These are phyloP conservation scores for Acanthamoeba lenticulata DNA, from an alignment of 208 protist species.

Conservation along the genomic window DNA sequence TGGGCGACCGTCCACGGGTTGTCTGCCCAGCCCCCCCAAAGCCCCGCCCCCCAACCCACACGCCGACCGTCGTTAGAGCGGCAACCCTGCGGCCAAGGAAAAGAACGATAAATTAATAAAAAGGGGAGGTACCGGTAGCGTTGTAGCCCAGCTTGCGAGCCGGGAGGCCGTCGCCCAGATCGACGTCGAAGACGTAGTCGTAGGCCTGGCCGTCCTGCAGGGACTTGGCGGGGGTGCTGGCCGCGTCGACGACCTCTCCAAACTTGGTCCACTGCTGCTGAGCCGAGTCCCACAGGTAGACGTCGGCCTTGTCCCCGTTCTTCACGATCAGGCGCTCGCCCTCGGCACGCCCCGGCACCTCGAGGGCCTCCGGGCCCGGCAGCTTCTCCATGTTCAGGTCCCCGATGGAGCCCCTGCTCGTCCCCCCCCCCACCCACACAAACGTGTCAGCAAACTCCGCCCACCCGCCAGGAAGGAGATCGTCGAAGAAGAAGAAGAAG, in stretches of 20 bases:
- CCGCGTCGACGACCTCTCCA: conserved; percentile 92
- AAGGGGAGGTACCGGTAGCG: conserved; percentile 68
- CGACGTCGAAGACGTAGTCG: conserved; percentile 96
- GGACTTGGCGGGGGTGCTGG: conserved; percentile 79
- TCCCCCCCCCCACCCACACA: neutral
- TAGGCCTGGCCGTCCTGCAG: conserved; percentile 91
- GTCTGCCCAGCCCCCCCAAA: too few relatives aligned
- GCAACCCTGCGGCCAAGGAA: too few relatives aligned
- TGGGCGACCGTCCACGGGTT: conserved; percentile 91
- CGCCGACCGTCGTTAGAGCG: too few relatives aligned
- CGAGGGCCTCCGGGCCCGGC: conserved; percentile 34
- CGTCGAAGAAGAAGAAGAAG: neutral
- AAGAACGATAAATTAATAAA: conserved; percentile 5
- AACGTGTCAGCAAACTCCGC: neutral
- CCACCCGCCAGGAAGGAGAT: too few relatives aligned
- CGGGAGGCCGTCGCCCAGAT: conserved; percentile 83
- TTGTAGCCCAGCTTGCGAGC: conserved; percentile 92
- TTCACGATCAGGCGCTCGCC: conserved; percentile 71
- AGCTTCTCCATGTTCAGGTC: conserved; percentile 74
- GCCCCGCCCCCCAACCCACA: too few relatives aligned
- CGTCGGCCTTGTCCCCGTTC: conserved; percentile 61
- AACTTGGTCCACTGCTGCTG: conserved; percentile 90
- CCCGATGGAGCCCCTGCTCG: conserved; percentile 68
- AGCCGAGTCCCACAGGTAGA: conserved; percentile 88
- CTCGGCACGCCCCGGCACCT: conserved; percentile 69